phyloP scores from a whole-genome alignment of 257 asterid species.

The Fraxinus pennsylvanica region DNA sequence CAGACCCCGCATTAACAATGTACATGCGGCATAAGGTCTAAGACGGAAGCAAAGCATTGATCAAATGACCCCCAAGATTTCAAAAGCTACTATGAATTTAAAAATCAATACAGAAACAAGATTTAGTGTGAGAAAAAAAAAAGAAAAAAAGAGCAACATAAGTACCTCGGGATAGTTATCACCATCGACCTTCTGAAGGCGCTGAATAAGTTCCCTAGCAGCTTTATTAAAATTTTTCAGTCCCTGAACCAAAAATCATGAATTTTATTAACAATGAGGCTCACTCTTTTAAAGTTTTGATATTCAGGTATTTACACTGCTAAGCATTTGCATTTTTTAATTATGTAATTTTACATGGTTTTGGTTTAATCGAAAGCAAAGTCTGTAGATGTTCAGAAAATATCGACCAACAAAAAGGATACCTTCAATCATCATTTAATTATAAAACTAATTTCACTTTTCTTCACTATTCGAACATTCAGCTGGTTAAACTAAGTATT shows the following conservation, averaged over 20 bases:
- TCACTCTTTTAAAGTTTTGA: background rate
- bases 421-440: background rate
- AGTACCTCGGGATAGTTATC: constrained; percentile 94
- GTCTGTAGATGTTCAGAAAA: background rate
- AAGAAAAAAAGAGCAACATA: background rate
- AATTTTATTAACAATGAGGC: background rate
- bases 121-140: background rate
- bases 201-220: constrained; percentile 86
- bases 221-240: constrained; percentile 78
- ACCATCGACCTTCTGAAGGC: constrained; percentile 87
- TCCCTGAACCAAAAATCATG: constrained; percentile 53
- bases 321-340: background rate
- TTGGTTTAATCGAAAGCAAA: background rate
- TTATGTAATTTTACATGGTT: background rate
- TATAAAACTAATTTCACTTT: background rate
- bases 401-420: background rate
- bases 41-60: background rate
- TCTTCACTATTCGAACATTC: background rate
- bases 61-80: background rate
- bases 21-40: constrained; percentile 90
- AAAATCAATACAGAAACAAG: background rate
- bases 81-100: background rate
- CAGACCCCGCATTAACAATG: constrained; percentile 95
- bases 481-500: background rate
- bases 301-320: background rate